phyloP scores from a whole-genome alignment of 176 grass and related monocot species.

The Elymus sibiricus region DNA sequence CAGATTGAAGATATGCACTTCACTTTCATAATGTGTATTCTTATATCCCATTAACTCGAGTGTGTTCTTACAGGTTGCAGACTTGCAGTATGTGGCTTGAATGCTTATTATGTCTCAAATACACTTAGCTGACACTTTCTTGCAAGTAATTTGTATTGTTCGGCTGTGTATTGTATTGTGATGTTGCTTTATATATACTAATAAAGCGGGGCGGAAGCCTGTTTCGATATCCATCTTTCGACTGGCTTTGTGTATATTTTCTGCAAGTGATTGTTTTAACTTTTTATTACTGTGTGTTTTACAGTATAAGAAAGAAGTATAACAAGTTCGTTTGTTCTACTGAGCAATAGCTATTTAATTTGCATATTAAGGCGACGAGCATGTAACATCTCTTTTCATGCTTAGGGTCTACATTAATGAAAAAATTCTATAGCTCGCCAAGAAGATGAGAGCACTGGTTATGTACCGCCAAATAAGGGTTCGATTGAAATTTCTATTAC shows the following conservation, averaged over 20 bases:
- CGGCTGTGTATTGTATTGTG: no score
- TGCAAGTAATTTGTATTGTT: neutral
- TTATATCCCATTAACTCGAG: neutral
- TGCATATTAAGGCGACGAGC: neutral
- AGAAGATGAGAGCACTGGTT: slow-evolving; percentile 85
- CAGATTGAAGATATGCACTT: neutral
- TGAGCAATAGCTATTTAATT: neutral
- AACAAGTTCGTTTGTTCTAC: neutral
- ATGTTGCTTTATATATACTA: no score
- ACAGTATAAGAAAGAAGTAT: neutral
- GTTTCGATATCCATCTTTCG: neutral
- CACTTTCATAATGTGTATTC: slow-evolving; percentile 3
- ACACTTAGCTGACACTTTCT: neutral
- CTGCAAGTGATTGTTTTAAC: neutral
- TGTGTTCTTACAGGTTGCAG: slow-evolving; percentile 53
- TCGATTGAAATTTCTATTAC: slow-evolving; percentile 71
- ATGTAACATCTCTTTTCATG: neutral
- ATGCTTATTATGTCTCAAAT: slow-evolving; percentile 1
- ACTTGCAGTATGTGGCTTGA: neutral
- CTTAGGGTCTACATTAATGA: slow-evolving; percentile 61
- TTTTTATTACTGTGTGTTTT: slow-evolving; percentile 6
- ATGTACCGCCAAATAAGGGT: slow-evolving; percentile 72
- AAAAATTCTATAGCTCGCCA: slow-evolving; percentile 62
- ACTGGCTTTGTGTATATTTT: neutral
- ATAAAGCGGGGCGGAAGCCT: no score